Base-by-base conservation (phyloP, 441 rosid species). In the Mallotus japonicus region DNA sequence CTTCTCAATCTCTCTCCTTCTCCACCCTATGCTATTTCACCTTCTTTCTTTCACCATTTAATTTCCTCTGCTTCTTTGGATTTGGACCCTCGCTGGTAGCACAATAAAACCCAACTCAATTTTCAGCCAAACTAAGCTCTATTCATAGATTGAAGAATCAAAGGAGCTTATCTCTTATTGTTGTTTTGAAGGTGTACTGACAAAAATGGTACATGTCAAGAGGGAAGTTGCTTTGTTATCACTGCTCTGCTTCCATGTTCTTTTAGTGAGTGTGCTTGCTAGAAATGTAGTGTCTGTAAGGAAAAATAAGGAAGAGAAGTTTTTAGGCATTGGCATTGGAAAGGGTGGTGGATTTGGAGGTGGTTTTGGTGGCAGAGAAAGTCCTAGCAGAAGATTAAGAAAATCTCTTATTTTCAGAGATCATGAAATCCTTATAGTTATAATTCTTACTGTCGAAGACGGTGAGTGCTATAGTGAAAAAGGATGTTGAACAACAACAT, bases 381-480 rank as follows among this genome's bases (percentile, higher is more conserved):
- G 83, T 0, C 42, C 72, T 0, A 85, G 83, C 46, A 8, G 46
- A 42, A 42, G 0, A 42, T 42, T 42, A 42, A 42, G 46, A 28
- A 42, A 42, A 42, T 42, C 46, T 8, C 46, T 42, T 42, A 42
- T 42, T 42, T 42, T 42, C 46, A 42, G 10, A 42, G 1, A 42
- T 42, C 46, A 42, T 42, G 46, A 42, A 42, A 42, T 0, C 5
- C 9, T 5, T 0, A 42, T 42, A 42, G 46, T 42, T 5, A 0
- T 42, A 42, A 42, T 42, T 74, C 92, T 81, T 62, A 92, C 97
- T 84, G 65, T 87, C 49, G 37, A 92, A 82, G n/a, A 12, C 85
- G 3, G 80, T 79, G 28, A 92, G 85, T 54, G 89, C 87, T 61
- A 90, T 16, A 46, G 81, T 72, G 79, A 71, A 88, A 49, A 65